phyloP scores from a whole-genome alignment of 2,329 filamentous ascomycete species.

The Aspergillus novoparasiticus region DNA sequence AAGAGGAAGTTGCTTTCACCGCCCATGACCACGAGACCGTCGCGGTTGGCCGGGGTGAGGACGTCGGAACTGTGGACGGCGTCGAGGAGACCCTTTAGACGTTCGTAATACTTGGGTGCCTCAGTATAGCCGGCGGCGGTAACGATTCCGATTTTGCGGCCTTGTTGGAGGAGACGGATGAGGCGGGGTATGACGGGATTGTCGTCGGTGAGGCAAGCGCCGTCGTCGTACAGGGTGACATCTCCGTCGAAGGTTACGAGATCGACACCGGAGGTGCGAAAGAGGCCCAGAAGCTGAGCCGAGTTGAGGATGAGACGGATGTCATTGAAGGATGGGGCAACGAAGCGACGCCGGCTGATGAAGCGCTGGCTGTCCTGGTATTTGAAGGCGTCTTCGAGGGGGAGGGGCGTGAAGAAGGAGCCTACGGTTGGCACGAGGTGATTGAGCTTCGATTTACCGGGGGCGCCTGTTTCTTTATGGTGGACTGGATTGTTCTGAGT shows the following conservation, averaged over 20 bases:
- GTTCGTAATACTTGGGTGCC: conserved; percentile 79
- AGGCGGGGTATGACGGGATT: conserved; percentile 76
- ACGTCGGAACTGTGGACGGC: conserved; percentile 66
- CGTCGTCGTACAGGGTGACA: conserved; percentile 93
- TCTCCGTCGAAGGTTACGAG: conserved; percentile 97
- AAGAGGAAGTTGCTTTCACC: conserved; percentile 97
- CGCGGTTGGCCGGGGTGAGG: conserved; percentile 68
- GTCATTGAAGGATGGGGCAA: conserved; percentile 96
- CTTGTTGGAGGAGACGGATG: conserved; percentile 71
- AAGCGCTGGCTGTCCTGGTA: conserved; percentile 83
- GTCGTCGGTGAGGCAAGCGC: conserved; percentile 71
- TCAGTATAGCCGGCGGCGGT: conserved; percentile 95
- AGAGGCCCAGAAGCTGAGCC: conserved; percentile 90
- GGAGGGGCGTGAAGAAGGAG: conserved; percentile 88
- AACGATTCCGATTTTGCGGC: conserved; percentile 89
- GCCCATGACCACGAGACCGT: conserved; percentile 86
- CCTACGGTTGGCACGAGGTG: conserved; percentile 88
- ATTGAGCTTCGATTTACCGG: conserved; percentile 83
- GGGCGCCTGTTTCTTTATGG: conserved; percentile 66
- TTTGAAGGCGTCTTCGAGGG: conserved; percentile 85
- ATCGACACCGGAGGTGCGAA: conserved; percentile 70
- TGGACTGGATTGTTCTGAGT: conserved; percentile 54
- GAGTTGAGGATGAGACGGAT: conserved; percentile 91
- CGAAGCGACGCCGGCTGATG: conserved; percentile 89
- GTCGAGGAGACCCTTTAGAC: conserved; percentile 83